Conservation (phyloP, 2,329 filamentous ascomycete genomes). For the Verticillium zaregamsianum region DNA sequence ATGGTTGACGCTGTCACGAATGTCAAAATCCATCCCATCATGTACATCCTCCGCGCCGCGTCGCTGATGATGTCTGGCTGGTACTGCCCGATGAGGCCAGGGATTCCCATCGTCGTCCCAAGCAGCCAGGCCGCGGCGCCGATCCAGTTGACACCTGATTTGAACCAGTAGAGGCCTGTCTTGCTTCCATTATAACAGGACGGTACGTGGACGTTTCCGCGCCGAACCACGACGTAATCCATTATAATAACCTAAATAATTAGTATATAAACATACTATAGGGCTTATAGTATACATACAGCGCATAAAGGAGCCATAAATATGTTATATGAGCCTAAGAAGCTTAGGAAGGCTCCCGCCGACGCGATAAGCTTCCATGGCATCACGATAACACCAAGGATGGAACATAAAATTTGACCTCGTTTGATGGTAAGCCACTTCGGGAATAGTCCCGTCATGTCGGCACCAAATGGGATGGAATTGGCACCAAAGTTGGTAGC, state of each 20-base stretch:
- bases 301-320: constrained; percentile 21
- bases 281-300: constrained; percentile 2
- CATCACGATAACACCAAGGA: constrained; percentile 23
- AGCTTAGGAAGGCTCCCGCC: constrained; percentile 17
- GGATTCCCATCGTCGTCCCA: constrained; percentile 19
- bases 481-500: constrained; percentile 23
- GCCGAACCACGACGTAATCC: constrained; percentile 27
- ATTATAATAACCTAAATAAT: constrained; percentile 21
- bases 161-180: constrained; percentile 25
- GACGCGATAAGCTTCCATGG: constrained; percentile 26
- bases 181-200: constrained; percentile 23
- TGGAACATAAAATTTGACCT: constrained; percentile 24
- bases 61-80: constrained; percentile 18
- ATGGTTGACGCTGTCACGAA: constrained; percentile 19
- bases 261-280: neutral
- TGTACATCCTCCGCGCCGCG: constrained; percentile 22
- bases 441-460: constrained; percentile 25
- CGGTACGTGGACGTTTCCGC: constrained; percentile 25
- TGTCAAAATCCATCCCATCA: constrained; percentile 24
- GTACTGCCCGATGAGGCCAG: constrained; percentile 21
- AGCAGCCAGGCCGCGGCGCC: constrained; percentile 19
- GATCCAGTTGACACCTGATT: constrained; percentile 24
- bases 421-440: constrained; percentile 25
- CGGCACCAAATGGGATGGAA: constrained; percentile 27
- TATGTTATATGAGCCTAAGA: constrained; percentile 21